Base-by-base conservation (phyloP, 495 filamentous ascomycete genomes). In the Daldinia concentrica region DNA sequence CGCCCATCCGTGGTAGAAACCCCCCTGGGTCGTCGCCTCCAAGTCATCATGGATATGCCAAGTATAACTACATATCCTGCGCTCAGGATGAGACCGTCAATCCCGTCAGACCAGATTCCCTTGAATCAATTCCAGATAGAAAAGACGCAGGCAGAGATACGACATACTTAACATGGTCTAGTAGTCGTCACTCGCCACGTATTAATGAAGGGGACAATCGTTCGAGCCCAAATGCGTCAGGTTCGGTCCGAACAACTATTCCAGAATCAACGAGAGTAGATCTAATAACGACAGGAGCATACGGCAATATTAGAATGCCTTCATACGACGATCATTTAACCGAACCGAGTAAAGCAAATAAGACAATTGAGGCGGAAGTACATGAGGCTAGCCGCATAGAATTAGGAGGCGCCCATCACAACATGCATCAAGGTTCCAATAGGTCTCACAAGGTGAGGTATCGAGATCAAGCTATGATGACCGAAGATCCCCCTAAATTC, bases 111-210 rank as follows among this genome's bases (percentile, higher is more conserved):
- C 6, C 54, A 27, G 15, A 45, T 14, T 29, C 32, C 2, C 39
- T 30, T 27, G 34, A 17, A 32, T 59, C 41, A 29, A 57, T 39
- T n/a, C 17, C 34, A 41, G 65, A 52, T 27, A 52, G 9, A 26
- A 62, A 66, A 14, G 52, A 58, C 2, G 56, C 71, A 14, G 52
- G 56, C 34, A 68, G 54, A 50, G 62, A 65, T 17, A 80, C 73
- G 14, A 76, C 66, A 45, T 77, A 70, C 54, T 73, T 77, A 19
- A 77, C 76, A 9, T 80, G 79, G 79, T 76, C 79, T 6, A 77
- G 32, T 22, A 77, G 70, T 59, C 60, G 74, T 4, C 32, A 68
- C 3, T 71, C 73, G 6, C 68, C 64, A 11, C 61, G 32, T 22
- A 6, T 26, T 32, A 63, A 37, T n/a, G 32, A n/a, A 29, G 15